Evolutionary conservation across 768 basidiomycete genomes (phyloP).

Genomic region (Macrolepiota albuminosa): DNA sequence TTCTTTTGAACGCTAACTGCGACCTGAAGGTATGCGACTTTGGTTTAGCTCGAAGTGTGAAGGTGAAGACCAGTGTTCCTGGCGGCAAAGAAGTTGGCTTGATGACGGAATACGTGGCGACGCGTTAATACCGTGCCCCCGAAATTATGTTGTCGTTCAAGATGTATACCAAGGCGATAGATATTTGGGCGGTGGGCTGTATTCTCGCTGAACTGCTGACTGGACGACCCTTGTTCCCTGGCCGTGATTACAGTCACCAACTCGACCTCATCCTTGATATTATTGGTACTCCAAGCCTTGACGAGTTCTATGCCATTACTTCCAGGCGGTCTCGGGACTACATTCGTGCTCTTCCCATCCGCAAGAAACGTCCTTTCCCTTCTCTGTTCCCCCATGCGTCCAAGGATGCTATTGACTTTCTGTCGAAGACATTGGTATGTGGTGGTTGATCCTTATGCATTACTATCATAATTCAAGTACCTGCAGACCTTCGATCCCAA

Average conservation of each 20-base stretch:
- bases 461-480: not conserved
- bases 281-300: constrained; percentile 92
- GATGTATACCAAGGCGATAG: constrained; percentile 96
- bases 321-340: constrained; percentile 91
- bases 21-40: constrained; percentile 96
- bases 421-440: constrained; percentile 75
- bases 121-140: constrained; percentile 97
- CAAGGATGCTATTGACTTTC: constrained; percentile 59
- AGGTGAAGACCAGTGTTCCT: constrained; percentile 79
- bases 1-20: constrained; percentile 93
- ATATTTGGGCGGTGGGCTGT: constrained; percentile 84
- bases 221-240: constrained; percentile 94
- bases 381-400: constrained; percentile 89
- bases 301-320: constrained; percentile 97
- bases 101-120: constrained; percentile 98
- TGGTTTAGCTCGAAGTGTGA: constrained; percentile 84
- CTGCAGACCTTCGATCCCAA: constrained; percentile 92
- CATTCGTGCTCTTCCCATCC: constrained; percentile 91
- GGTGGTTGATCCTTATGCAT: not conserved
- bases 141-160: constrained; percentile 99
- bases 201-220: constrained; percentile 93
- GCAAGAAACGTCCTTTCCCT: constrained; percentile 78
- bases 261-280: constrained; percentile 94
- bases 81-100: constrained; percentile 74
- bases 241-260: constrained; percentile 95